Evolutionary conservation across 2,329 filamentous ascomycete genomes (phyloP).

Genomic region (Colletotrichum limetticola): DNA sequence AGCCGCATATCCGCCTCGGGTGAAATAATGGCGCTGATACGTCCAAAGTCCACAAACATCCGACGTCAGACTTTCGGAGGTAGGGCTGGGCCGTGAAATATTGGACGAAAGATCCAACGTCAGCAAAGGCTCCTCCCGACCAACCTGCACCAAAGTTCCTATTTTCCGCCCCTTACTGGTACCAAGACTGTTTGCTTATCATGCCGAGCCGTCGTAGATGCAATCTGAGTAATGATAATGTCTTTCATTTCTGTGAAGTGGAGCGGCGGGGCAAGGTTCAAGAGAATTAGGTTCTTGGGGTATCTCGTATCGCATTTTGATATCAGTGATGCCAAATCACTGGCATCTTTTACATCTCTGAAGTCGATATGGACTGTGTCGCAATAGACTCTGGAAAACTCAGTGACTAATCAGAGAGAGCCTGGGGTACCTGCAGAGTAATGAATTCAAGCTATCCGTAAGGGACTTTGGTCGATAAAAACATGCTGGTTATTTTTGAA

Average conservation of each 20-base stretch:
- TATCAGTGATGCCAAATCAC: too few relatives aligned
- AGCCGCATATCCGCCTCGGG: too few relatives aligned
- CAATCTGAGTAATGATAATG: not conserved
- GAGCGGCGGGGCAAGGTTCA: not conserved
- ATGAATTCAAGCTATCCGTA: not conserved
- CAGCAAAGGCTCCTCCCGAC: not conserved
- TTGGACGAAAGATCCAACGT: slow-evolving; percentile 4
- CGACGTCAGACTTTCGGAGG: not conserved
- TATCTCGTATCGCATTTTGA: too few relatives aligned
- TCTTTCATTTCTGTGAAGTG: not conserved
- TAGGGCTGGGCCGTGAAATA: not conserved
- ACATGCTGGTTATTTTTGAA: not conserved
- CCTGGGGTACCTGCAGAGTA: not conserved
- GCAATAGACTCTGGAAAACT: not conserved
- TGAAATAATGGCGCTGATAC: not conserved
- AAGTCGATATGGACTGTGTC: not conserved
- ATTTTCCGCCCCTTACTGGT: not conserved
- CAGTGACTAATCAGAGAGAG: not conserved
- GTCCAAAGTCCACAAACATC: not conserved
- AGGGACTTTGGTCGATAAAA: not conserved
- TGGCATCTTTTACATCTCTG: not conserved
- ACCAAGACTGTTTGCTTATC: not conserved
- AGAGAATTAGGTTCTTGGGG: too few relatives aligned
- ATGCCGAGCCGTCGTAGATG: not conserved
- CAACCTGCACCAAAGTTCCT: not conserved